Conservation (phyloP, 768 basidiomycete species). For the Imleria badia region DNA sequence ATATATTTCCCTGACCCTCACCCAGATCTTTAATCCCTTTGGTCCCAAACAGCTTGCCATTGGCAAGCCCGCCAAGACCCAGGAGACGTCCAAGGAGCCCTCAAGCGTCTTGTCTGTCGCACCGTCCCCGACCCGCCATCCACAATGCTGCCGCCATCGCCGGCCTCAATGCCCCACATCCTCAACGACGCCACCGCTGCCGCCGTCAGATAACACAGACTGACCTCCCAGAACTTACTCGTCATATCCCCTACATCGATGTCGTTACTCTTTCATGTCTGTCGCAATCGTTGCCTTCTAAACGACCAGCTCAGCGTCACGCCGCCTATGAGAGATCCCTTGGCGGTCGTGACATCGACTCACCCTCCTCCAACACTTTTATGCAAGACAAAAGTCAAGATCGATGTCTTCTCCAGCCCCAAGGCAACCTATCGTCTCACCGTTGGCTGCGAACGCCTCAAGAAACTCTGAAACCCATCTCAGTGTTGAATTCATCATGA, state of each 20-base stretch:
- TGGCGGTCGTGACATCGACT: conserved; percentile 96
- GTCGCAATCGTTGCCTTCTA: conserved; percentile 86
- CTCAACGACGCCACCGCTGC: conserved; percentile 97
- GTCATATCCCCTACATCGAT: conserved; percentile 92
- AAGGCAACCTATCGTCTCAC: conserved; percentile 92
- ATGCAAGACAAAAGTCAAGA: conserved; percentile 97
- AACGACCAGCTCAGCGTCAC: conserved; percentile 88
- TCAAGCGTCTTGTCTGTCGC: conserved; percentile 90
- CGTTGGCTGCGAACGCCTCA: conserved; percentile 89
- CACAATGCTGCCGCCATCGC: conserved; percentile 90
- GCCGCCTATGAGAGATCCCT: conserved; percentile 92
- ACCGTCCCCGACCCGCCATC: conserved; percentile 74
- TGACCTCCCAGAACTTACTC: conserved; percentile 85
- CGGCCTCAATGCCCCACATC: conserved; percentile 85
- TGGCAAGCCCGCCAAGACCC: conserved; percentile 95
- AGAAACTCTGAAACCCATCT: conserved; percentile 91
- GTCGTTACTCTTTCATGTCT: conserved; percentile 88
- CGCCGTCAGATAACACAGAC: conserved; percentile 98
- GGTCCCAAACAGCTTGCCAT: conserved; percentile 88
- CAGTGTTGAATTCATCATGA: conserved; percentile 95
- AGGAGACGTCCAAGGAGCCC: conserved; percentile 95
- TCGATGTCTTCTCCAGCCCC: conserved; percentile 87
- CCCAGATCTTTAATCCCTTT: conserved; percentile 88
- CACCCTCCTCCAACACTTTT: conserved; percentile 88
- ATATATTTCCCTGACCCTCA: too few species aligned